Base-by-base conservation (phyloP, 257 asterid genomes). In the Solanum bulbocastanum region DNA sequence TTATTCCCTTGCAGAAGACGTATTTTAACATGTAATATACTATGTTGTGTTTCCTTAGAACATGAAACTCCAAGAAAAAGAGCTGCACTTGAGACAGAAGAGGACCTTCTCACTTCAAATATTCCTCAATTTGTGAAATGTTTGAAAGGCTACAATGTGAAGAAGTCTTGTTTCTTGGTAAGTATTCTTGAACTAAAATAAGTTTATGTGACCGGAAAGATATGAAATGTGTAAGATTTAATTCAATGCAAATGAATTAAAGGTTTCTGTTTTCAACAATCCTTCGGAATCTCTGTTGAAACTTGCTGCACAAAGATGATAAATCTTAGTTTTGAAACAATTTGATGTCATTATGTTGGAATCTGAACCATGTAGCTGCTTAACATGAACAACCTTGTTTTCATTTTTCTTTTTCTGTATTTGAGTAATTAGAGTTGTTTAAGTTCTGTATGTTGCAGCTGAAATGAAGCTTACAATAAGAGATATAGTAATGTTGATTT, bases 71-170 rank as follows among this genome's bases (percentile, higher is more conserved):
- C 40, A 58, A 58, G 36, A 72, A 30, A 37, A 46, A 16, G n/a
- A 37, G 58, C 18, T 72, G 60, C 20, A 10, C 16, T 13, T 10
- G 58, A 30, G 37, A 83, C 44, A 5, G 18, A 11, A 5, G 46
- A 42, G 76, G 37, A 74, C 40, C 25, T 40, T 73, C 85, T 89
- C 66, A 18, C 23, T 32, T 23, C 86, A 62, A 8, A 83, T 12
- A 5, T 58, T 65, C 82, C 85, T 32, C 56, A 39, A 32, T 87
- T 86, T 46, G 87, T 79, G 62, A 72, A 20, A 30, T 25, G 6
- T 23, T 72, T 89, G 62, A 83, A 72, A 78, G 4, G 52, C 56
- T 87, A 89, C 85, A 86, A 89, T 37, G 86, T 89, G 22, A 11
- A 30, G 0, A 12, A 6, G 52, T 27, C 85, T 15, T 72, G 66